Evolutionary conservation across 805 yeast genomes (phyloP), one percentile per base, ranked within the genome.

Genomic region (Monosporozyma servazzii): DNA sequence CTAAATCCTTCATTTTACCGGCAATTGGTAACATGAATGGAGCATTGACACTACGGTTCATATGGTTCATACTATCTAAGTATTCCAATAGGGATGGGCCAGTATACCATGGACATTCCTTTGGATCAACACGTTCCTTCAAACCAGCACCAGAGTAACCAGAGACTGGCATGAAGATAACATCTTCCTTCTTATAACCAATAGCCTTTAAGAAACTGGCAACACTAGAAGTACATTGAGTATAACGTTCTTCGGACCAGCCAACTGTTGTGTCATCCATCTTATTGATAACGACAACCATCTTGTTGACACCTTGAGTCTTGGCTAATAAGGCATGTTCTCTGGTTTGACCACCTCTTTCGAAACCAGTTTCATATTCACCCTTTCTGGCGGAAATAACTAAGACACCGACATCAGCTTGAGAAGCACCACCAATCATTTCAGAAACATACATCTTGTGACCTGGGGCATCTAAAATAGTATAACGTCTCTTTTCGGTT

Each of bases 401-500:
- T 64, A 93, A 79, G 58, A 93, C 81, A 74, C 99, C 99, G 53
- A 91, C 93, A 74, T 93, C 99, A 36, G 99, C 99, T 75, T 93
- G 99, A 45, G 98, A 90, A 18, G 99, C 99, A 71, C 99, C 99
- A 64, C 98, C 98, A 76, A 93, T 93, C 99, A 93, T 93, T 71
- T 89, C 95, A 51, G 97, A 88, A 56, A 93, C 97, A 68, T 93
- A 93, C 88, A 93, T 86, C 75, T 93, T 93, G 77, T 93, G 99
- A 49, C 99, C 99, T 58, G 99, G 99, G 8, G 99, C 99, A 71
- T 93, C 99, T 69, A 93, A 81, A 60, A 93, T 89, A 44, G 99
- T 91, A 76, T 93, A 93, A 72, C 98, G 84, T 75, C 99, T 86
- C 75, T 88, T 89, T 30, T 90, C 98, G 53, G 99, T 93, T 76